Evolutionary conservation across 305 asterid species (phyloP), one percentile per base, ranked within the genome.

Genomic region (Striga hermonthica): DNA sequence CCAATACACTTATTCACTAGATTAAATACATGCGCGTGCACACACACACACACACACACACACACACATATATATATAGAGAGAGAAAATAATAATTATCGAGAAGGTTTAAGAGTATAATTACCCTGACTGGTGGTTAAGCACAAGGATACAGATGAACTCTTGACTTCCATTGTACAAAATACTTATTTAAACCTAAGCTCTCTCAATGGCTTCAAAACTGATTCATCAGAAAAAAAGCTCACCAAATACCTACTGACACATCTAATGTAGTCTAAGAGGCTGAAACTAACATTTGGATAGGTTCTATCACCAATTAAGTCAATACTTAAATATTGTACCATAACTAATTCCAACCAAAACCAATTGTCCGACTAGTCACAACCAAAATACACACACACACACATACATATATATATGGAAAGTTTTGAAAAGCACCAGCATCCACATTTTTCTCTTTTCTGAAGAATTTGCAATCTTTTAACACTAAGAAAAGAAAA

Each of bases 301-400:
- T 16, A 65, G 48, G 61, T 16, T 36, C 60, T 72, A 70, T 63
- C 63, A 61, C 58, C 58, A 60, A 55, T 62, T 11, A 59, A 45
- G 62, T 60, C 47, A 65, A 34, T 37, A 60, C 49, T 8, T 38
- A 60, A 45, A 64, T 39, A 31, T 12, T 48, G 36, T 37, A 1
- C 48, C 4, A 39, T 3, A 15, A 38, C 44, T 44, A 67, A 70
- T 39, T 9, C 41, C 57, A 53, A 52, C 47, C 58, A 14, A 50
- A 43, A 14, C 16, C 39, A 37, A 8, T 31, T 63, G 47, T 13
- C 1, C 54, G 55, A 6, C n/a, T 37, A 13, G 55, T 49, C 55
- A 49, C 55, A 13, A 49, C 55, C 55, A 49, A 49, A 49, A 11
- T 11, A n/a, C 3, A 3, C 6, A 49, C 2, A 22, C 2, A 22